Evolutionary conservation across 1,139 yeast species (phyloP).

Genomic region (Zygosaccharomyces sapae): DNA sequence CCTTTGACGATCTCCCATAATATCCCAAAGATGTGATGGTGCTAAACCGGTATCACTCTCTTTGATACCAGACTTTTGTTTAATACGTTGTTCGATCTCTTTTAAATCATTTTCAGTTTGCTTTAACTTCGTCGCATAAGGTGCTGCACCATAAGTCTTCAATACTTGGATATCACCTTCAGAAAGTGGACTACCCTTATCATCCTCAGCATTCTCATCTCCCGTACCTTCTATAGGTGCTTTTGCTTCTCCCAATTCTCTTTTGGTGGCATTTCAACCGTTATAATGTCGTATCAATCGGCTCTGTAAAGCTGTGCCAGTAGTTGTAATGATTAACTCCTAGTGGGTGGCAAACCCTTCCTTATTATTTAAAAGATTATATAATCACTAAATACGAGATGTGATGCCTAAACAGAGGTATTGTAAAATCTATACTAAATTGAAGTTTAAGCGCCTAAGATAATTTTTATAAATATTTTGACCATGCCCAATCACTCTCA

Average conservation of each 20-base stretch:
- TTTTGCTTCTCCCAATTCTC: conserved; percentile 94
- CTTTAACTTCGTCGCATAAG: conserved; percentile 79
- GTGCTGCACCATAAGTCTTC: conserved; percentile 96
- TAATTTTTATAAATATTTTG: neutral
- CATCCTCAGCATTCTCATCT: conserved; percentile 50
- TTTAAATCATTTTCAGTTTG: conserved; percentile 80
- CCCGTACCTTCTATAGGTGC: conserved; percentile 63
- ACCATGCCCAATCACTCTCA: neutral
- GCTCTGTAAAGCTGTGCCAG: neutral
- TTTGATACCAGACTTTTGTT: conserved; percentile 88
- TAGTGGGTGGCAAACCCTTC: neutral
- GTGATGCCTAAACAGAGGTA: neutral
- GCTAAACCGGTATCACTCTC: conserved; percentile 96
- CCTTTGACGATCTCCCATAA: conserved; percentile 91
- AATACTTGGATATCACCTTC: conserved; percentile 97
- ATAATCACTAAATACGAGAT: neutral
- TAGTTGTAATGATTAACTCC: neutral
- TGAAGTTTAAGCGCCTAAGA: neutral
- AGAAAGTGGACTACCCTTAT: conserved; percentile 78
- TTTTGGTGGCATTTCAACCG: conserved; percentile 42
- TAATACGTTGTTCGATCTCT: conserved; percentile 76
- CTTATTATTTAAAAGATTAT: neutral
- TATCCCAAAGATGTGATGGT: conserved; percentile 96
- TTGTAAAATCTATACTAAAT: neutral
- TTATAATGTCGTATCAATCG: conserved; percentile 10